A percentile compares a stretch with the other conserved stretches of the same genome.
phyloP scores from a whole-genome alignment of 345 rosid species.

The Citrus cavaleriei region DNA sequence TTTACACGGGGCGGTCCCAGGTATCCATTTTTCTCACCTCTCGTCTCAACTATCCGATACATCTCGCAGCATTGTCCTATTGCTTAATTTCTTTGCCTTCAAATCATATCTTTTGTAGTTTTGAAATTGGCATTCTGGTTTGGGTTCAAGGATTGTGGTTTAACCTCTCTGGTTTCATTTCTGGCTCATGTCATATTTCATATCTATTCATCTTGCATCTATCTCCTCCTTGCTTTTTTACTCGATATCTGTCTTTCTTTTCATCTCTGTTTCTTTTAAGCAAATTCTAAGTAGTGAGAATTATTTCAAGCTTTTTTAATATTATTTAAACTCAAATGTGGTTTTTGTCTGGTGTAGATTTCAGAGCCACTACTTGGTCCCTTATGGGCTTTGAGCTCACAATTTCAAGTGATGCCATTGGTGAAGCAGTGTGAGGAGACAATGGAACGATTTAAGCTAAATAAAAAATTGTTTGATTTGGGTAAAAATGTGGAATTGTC shows the following conservation, averaged over 20 bases:
- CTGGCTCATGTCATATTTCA: background rate
- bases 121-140: background rate
- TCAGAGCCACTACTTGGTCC: slow-evolving; percentile 65
- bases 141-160: background rate
- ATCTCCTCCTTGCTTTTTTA: background rate
- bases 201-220: background rate
- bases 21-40: slow-evolving; percentile 25
- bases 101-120: background rate
- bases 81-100: background rate
- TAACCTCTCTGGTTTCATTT: background rate
- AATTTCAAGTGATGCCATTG: slow-evolving; percentile 66
- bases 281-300: background rate
- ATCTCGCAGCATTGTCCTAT: background rate
- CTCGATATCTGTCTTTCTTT: background rate
- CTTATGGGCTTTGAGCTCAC: slow-evolving; percentile 51
- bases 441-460: slow-evolving; percentile 46
- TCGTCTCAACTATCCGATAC: background rate
- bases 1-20: slow-evolving; percentile 75
- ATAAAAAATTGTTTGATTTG: slow-evolving; percentile 44
- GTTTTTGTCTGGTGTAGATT: slow-evolving; percentile 40
- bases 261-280: background rate
- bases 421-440: slow-evolving; percentile 78
- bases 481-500: slow-evolving; percentile 61
- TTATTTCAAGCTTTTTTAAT: background rate
- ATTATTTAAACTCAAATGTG: background rate